Conservation (phyloP, 768 basidiomycete species). For the Lyophyllum shimeji region DNA sequence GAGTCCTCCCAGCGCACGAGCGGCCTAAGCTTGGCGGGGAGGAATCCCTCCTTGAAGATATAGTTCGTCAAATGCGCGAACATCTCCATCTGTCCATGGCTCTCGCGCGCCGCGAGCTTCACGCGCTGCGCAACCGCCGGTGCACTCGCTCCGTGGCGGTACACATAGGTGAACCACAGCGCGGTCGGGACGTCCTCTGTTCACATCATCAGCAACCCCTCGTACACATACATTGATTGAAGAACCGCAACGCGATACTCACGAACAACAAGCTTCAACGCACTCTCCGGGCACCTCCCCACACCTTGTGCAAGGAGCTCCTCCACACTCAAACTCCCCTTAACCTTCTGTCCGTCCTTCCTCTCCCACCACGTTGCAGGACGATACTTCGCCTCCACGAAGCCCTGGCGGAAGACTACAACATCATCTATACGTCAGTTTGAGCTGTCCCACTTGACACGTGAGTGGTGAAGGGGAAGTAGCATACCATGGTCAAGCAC, state of each 20-base stretch:
- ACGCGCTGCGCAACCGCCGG: conserved; percentile 42
- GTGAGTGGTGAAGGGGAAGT: conserved; percentile 4
- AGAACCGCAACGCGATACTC: conserved; percentile 15
- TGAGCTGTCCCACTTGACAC: conserved; percentile 13
- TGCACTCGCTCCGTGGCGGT: conserved; percentile 29
- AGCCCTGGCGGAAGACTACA: conserved; percentile 43
- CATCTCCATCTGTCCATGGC: conserved; percentile 29
- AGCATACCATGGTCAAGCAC: conserved; percentile 42
- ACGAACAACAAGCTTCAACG: conserved; percentile 48
- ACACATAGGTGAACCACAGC: conserved; percentile 46
- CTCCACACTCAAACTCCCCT: conserved; percentile 33
- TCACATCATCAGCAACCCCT: not conserved
- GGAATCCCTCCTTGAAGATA: conserved; percentile 41
- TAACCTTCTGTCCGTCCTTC: conserved; percentile 35
- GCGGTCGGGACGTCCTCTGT: conserved; percentile 39
- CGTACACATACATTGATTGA: not conserved
- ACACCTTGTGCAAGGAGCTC: conserved; percentile 34
- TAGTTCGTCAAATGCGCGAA: conserved; percentile 49
- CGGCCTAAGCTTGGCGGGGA: conserved; percentile 31
- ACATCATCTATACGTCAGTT: conserved; percentile 18
- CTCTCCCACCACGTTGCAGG: conserved; percentile 46
- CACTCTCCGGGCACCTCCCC: conserved; percentile 42
- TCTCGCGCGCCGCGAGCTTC: conserved; percentile 31
- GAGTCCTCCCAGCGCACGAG: conserved; percentile 40
- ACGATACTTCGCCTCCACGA: conserved; percentile 42